A percentile compares a stretch with the other conserved stretches of the same genome.
These are phyloP conservation scores for Candolleomyces efflorescens DNA, from an alignment of 768 basidiomycete species.

Conservation along the genomic window DNA sequence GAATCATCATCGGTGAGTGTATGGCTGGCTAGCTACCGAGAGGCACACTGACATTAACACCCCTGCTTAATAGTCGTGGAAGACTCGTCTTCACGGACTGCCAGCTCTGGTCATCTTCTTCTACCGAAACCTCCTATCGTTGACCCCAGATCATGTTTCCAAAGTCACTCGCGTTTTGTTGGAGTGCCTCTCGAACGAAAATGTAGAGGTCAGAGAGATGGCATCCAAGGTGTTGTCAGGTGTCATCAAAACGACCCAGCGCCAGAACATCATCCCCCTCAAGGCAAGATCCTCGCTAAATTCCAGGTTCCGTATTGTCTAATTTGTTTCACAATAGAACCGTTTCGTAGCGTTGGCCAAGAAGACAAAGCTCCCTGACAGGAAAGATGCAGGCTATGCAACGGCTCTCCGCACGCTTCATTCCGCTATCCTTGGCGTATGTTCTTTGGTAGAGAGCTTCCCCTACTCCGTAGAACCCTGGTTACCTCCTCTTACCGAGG, in stretches of 20 bases:
- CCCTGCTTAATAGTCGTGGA: slow-evolving; percentile 65
- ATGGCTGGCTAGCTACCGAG: background rate
- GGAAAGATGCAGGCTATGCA: slow-evolving; percentile 70
- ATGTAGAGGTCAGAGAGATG: slow-evolving; percentile 91
- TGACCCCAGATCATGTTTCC: slow-evolving; percentile 62
- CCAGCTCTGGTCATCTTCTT: slow-evolving; percentile 90
- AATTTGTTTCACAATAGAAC: slow-evolving; percentile 42
- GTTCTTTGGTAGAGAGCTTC: slow-evolving; percentile 87
- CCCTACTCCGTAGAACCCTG: slow-evolving; percentile 94
- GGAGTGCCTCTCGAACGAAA: slow-evolving; percentile 83
- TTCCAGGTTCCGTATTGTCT: background rate
- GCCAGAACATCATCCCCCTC: slow-evolving; percentile 78
- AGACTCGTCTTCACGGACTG: slow-evolving; percentile 80
- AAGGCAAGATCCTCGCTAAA: slow-evolving; percentile 44
- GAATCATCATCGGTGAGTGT: slow-evolving; percentile 67
- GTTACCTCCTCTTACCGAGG: slow-evolving; percentile 80
- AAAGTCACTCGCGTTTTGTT: slow-evolving; percentile 80
- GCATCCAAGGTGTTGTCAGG: slow-evolving; percentile 83
- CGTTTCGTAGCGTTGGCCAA: slow-evolving; percentile 70
- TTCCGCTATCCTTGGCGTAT: slow-evolving; percentile 86
- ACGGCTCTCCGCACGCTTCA: slow-evolving; percentile 71
- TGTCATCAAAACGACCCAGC: slow-evolving; percentile 86
- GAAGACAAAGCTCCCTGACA: slow-evolving; percentile 58
- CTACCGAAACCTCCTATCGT: slow-evolving; percentile 80
- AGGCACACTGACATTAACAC: background rate